A percentile compares a stretch with the other conserved stretches of the same genome.
These are phyloP conservation scores for Umbilicaria muhlenbergii DNA, from an alignment of 495 filamentous ascomycete genomes.

Conservation along the genomic window DNA sequence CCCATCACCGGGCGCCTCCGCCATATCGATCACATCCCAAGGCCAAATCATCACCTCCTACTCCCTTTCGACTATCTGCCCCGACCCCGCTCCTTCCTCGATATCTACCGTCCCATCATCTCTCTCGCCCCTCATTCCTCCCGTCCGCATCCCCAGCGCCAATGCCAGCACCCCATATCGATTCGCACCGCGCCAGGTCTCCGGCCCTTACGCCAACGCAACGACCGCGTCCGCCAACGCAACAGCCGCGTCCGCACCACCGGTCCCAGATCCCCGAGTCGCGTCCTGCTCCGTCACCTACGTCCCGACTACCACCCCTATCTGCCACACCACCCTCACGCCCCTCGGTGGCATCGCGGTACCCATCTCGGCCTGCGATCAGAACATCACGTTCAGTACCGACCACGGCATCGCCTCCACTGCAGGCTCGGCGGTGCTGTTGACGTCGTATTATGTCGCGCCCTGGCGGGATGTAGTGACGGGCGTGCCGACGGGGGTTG, in stretches of 20 bases:
- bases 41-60: background rate
- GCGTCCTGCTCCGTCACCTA: constrained; percentile 1
- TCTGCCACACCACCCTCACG: constrained; percentile 5
- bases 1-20: background rate
- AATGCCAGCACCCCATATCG: background rate
- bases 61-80: background rate
- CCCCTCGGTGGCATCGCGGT: background rate
- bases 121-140: background rate
- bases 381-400: constrained; percentile 4
- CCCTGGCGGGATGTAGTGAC: constrained; percentile 1
- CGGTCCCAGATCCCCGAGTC: too few species aligned
- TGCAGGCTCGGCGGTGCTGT: background rate
- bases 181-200: too few species aligned
- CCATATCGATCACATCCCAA: background rate
- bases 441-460: constrained; percentile 5
- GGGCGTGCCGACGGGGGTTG: background rate
- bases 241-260: too few species aligned
- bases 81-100: background rate
- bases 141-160: background rate
- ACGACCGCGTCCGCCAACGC: too few species aligned
- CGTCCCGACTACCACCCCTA: background rate
- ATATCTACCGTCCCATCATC: background rate
- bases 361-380: constrained; percentile 5
- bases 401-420: background rate
- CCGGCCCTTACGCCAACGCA: too few species aligned